phyloP scores from a whole-genome alignment of 768 basidiomycete genomes.

The Tylopilus felleus region DNA sequence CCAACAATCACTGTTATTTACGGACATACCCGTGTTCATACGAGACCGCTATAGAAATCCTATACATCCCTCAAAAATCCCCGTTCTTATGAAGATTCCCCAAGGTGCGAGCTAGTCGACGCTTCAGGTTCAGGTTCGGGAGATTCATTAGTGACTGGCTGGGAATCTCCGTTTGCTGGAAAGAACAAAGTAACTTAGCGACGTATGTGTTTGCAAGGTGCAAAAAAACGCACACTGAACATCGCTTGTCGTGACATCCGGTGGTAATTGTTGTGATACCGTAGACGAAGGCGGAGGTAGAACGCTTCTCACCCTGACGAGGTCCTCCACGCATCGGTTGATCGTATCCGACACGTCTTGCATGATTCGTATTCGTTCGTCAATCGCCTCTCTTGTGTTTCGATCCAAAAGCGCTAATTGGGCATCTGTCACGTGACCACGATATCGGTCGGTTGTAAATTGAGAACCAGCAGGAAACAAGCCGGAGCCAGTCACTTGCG shows the following conservation, averaged over 20 bases:
- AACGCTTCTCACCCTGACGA: slow-evolving; percentile 71
- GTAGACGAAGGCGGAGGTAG: slow-evolving; percentile 43
- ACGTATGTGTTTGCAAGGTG: background rate
- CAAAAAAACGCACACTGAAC: slow-evolving; percentile 14
- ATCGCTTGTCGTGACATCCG: slow-evolving; percentile 7
- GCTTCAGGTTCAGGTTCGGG: background rate
- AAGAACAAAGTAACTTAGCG: background rate
- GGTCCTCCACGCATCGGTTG: slow-evolving; percentile 74
- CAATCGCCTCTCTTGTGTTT: slow-evolving; percentile 76
- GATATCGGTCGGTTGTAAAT: slow-evolving; percentile 33
- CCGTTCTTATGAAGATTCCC: slow-evolving; percentile 2
- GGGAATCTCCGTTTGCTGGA: background rate
- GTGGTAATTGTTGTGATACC: slow-evolving; percentile 7
- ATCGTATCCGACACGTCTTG: slow-evolving; percentile 74
- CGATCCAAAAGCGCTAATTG: slow-evolving; percentile 65
- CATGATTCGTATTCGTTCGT: slow-evolving; percentile 76
- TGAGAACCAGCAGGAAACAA: background rate
- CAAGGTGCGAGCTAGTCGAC: background rate
- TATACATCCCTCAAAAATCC: background rate
- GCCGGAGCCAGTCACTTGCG: background rate
- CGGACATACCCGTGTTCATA: background rate
- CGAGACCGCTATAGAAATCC: background rate
- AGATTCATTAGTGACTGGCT: background rate
- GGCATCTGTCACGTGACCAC: slow-evolving; percentile 36
- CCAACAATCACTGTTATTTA: background rate